These are phyloP conservation scores for Aristolochia fimbriata DNA, from an alignment of 164 flowering plant genomes.

Conservation along the genomic window DNA sequence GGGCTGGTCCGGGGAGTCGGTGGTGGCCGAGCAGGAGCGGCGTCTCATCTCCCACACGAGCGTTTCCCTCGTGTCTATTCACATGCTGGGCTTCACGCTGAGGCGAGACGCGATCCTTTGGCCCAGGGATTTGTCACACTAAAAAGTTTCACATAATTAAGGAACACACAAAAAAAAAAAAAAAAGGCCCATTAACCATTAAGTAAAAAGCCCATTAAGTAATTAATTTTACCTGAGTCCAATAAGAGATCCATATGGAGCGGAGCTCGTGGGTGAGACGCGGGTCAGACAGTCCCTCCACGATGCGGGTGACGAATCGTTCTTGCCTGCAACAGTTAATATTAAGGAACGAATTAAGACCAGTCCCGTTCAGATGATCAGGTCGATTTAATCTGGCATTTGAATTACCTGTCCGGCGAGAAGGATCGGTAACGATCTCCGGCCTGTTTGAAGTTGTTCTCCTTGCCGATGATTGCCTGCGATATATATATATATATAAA, in stretches of 20 bases:
- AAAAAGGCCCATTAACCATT: too few relatives aligned
- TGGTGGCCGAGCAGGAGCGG: too few relatives aligned
- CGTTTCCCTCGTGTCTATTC: conserved; percentile 6
- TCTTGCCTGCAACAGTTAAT: conserved; percentile 81
- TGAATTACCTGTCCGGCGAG: conserved; percentile 62
- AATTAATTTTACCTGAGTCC: conserved; percentile 56
- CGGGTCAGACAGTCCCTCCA: conserved; percentile 67
- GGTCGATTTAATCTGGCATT: too few relatives aligned
- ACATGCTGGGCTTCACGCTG: conserved; percentile 64
- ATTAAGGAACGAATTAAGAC: too few relatives aligned
- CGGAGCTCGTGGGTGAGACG: conserved; percentile 85
- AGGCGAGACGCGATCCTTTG: conserved; percentile 79
- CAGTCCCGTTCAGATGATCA: too few relatives aligned
- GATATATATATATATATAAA: too few relatives aligned
- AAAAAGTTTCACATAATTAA: too few relatives aligned
- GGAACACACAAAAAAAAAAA: too few relatives aligned
- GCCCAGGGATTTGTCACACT: conserved; percentile 83
- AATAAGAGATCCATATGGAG: conserved; percentile 77
- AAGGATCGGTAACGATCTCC: conserved; percentile 94
- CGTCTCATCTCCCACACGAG: background rate
- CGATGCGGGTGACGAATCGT: conserved; percentile 50
- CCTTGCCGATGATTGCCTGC: conserved; percentile 72
- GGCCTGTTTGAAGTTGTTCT: conserved; percentile 95
- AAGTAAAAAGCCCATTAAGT: background rate
- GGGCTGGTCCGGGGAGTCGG: too few relatives aligned